A percentile compares a stretch with the other conserved stretches of the same genome.
Conservation (phyloP, 148 eudicot genomes). For the Nepenthes mirabilis region DNA sequence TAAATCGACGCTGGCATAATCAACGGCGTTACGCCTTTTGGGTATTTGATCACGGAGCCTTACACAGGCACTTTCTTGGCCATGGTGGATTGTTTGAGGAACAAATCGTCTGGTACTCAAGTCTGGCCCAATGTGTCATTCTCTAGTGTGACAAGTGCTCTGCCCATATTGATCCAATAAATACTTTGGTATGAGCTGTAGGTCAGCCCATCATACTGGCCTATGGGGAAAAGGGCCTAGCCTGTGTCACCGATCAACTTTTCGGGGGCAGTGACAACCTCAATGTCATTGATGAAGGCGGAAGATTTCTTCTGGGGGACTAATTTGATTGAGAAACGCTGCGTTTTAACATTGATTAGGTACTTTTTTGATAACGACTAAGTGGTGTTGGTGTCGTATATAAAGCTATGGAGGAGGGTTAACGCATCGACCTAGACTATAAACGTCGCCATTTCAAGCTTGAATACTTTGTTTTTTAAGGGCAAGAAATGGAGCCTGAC, state of each 20-base stretch:
- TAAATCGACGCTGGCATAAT: constrained; percentile 16
- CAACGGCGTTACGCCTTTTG: constrained; percentile 5
- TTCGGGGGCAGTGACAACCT: constrained; percentile 64
- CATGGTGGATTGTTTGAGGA: constrained; percentile 5
- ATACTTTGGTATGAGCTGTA: constrained; percentile 28
- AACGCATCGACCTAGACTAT: constrained; percentile 37
- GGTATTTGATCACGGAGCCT: constrained; percentile 9
- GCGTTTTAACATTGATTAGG: constrained; percentile 38
- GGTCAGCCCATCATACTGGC: constrained; percentile 21
- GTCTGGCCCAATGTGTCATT: constrained; percentile 16
- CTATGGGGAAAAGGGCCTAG: constrained; percentile 37
- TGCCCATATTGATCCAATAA: constrained; percentile 23
- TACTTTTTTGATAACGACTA: constrained; percentile 35
- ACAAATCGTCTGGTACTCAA: constrained; percentile 17
- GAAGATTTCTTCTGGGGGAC: constrained; percentile 30
- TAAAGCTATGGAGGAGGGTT: constrained; percentile 48
- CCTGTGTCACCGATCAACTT: constrained; percentile 29
- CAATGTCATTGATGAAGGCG: constrained; percentile 65
- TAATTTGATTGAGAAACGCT: constrained; percentile 34
- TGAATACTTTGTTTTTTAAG: constrained; percentile 23
- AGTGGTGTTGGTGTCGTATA: neutral
- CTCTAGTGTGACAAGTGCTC: constrained; percentile 8
- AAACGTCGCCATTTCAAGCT: constrained; percentile 44
- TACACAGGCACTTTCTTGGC: constrained; percentile 8
- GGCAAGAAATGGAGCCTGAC: constrained; percentile 67